Conservation (phyloP, 1,284 basidiomycete genomes). For the Chalciporus piperatoides region DNA sequence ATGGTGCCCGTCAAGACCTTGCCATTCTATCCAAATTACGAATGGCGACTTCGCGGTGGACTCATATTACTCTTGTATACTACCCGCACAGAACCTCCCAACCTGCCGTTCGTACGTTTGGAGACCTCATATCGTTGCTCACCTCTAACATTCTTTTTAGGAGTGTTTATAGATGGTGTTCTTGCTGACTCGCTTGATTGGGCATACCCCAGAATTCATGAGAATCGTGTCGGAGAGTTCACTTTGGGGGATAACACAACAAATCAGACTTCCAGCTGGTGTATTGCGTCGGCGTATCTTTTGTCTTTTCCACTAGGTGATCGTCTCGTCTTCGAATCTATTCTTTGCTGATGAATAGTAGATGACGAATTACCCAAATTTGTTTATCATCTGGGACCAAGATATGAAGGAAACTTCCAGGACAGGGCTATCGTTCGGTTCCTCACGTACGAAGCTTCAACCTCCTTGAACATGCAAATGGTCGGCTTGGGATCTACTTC, state of each 20-base stretch:
- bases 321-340: constrained; percentile 1
- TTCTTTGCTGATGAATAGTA: constrained; percentile 10
- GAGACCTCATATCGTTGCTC: not conserved
- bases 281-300: constrained; percentile 62
- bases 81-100: constrained; percentile 53
- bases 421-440: constrained; percentile 60
- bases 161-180: constrained; percentile 68
- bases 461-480: constrained; percentile 71
- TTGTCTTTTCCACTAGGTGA: constrained; percentile 58
- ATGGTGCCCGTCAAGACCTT: constrained; percentile 39
- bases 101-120: constrained; percentile 57
- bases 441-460: constrained; percentile 74
- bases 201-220: constrained; percentile 49
- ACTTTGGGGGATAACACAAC: constrained; percentile 49
- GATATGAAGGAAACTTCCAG: constrained; percentile 71
- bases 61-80: constrained; percentile 62
- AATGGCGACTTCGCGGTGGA: constrained; percentile 58
- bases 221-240: constrained; percentile 38
- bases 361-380: constrained; percentile 66
- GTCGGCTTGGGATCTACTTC: constrained; percentile 19
- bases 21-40: constrained; percentile 43
- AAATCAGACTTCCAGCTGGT: constrained; percentile 56
- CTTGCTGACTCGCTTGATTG: constrained; percentile 58
- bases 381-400: constrained; percentile 72
- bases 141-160: constrained; percentile 34